Conservation (phyloP, 345 rosid species). For the Heritiera fomes region DNA sequence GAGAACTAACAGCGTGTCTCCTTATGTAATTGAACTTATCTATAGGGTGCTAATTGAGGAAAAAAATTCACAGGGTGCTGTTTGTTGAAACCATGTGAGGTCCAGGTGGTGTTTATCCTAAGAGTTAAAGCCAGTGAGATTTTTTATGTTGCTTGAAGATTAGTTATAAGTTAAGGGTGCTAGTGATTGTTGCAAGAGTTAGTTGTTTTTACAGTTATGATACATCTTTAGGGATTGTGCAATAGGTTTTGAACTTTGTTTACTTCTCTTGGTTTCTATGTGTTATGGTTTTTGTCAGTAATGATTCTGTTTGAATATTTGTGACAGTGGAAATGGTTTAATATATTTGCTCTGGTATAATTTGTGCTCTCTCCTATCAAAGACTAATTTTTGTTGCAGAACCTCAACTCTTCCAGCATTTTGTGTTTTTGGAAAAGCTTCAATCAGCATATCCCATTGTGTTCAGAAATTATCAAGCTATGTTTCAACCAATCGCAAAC, state of each 20-base stretch:
- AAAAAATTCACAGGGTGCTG: not conserved
- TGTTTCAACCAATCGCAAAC: constrained; percentile 43
- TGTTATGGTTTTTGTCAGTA: not conserved
- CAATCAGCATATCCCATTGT: constrained; percentile 47
- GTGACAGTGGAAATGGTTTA: not conserved
- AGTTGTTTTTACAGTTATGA: not conserved
- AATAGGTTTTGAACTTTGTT: not conserved
- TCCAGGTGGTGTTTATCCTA: not conserved
- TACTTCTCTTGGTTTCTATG: constrained; percentile 1
- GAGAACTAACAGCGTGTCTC: not conserved
- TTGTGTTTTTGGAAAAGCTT: constrained; percentile 79
- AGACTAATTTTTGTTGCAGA: constrained; percentile 41
- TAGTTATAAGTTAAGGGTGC: not conserved
- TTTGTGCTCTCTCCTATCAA: not conserved
- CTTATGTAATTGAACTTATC: not conserved
- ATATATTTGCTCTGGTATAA: no score
- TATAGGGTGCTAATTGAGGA: not conserved
- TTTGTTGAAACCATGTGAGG: not conserved
- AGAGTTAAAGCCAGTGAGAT: not conserved
- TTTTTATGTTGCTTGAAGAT: not conserved
- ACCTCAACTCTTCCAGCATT: constrained; percentile 81
- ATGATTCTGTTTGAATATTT: not conserved
- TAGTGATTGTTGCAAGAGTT: not conserved
- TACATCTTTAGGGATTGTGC: not conserved
- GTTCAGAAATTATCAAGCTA: constrained; percentile 43